Conservation (phyloP, 176 grass and related monocot genomes). For the Juncus effusus region DNA sequence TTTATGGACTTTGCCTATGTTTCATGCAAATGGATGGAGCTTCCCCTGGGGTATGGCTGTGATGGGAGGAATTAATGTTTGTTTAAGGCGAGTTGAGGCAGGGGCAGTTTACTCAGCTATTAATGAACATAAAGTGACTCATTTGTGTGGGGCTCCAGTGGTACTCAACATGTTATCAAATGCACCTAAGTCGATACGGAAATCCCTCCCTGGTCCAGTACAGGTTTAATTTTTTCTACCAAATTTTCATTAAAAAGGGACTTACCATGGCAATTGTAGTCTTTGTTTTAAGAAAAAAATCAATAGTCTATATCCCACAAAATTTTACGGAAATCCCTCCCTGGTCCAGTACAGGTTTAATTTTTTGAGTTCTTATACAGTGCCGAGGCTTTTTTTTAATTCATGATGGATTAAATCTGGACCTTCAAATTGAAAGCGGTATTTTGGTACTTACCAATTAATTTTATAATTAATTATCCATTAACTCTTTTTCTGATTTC, state of each 20-base stretch:
- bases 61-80: slow-evolving; percentile 38
- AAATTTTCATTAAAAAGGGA: no score
- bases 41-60: slow-evolving; percentile 47
- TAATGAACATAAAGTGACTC: slow-evolving; percentile 37
- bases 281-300: no score
- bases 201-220: slow-evolving; percentile 26
- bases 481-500: no score
- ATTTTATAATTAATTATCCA: no score
- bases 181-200: slow-evolving; percentile 18
- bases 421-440: no score
- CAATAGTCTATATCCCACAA: no score
- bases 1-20: slow-evolving; percentile 91
- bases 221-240: neutral
- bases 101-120: slow-evolving; percentile 32
- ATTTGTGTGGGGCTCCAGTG: slow-evolving; percentile 48
- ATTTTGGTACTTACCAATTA: no score
- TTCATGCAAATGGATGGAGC: slow-evolving; percentile 79
- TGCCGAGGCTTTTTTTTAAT: no score
- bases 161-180: slow-evolving; percentile 52
- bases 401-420: no score
- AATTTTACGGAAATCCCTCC: slow-evolving; percentile 24
- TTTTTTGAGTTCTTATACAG: no score
- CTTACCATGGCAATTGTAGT: no score
- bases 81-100: slow-evolving; percentile 43
- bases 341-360: slow-evolving; percentile 16